Percentiles rank a stretch among this genome's conserved stretches.
Evolutionary conservation across 192 early-diverging fungal genomes (phyloP).

Genomic region (Mortierella hygrophila): DNA sequence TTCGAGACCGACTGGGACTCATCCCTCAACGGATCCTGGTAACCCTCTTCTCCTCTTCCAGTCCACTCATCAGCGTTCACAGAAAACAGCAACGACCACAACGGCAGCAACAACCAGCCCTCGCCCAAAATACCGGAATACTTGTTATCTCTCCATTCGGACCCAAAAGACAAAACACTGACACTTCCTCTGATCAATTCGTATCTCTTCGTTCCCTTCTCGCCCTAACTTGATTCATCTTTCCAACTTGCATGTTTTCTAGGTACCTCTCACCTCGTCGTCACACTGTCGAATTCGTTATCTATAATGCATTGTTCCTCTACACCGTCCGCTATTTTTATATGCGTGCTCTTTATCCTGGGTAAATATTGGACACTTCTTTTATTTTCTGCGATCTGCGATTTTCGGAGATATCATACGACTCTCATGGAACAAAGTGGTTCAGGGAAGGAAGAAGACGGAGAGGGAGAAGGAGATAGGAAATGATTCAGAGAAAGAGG

Average conservation of each 20-base stretch:
- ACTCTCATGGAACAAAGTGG: too few relatives aligned
- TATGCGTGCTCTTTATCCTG: conserved; percentile 43
- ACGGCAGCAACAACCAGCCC: too few relatives aligned
- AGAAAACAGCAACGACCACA: too few relatives aligned
- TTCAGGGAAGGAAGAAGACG: too few relatives aligned
- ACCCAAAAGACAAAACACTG: too few relatives aligned
- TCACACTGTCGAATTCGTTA: conserved; percentile 62
- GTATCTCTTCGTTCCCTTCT: not conserved
- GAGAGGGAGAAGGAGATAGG: not conserved
- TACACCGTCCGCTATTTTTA: conserved; percentile 54
- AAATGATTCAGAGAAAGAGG: not conserved
- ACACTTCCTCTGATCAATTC: not conserved
- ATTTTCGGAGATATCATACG: too few relatives aligned
- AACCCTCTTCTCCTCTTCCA: not conserved
- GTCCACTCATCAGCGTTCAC: too few relatives aligned
- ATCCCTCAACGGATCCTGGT: conserved; percentile 64
- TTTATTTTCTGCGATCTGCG: not conserved
- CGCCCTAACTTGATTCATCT: too few relatives aligned
- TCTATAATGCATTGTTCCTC: conserved; percentile 43
- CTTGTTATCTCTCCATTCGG: too few relatives aligned
- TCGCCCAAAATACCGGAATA: too few relatives aligned
- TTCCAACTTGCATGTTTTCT: not conserved
- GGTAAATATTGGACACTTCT: conserved; percentile 15
- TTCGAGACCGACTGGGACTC: conserved; percentile 63
- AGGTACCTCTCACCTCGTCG: conserved; percentile 65